Percentiles rank a stretch among this genome's conserved stretches.
phyloP scores from a whole-genome alignment of 164 flowering plant genomes.

The Vitis amurensis region DNA sequence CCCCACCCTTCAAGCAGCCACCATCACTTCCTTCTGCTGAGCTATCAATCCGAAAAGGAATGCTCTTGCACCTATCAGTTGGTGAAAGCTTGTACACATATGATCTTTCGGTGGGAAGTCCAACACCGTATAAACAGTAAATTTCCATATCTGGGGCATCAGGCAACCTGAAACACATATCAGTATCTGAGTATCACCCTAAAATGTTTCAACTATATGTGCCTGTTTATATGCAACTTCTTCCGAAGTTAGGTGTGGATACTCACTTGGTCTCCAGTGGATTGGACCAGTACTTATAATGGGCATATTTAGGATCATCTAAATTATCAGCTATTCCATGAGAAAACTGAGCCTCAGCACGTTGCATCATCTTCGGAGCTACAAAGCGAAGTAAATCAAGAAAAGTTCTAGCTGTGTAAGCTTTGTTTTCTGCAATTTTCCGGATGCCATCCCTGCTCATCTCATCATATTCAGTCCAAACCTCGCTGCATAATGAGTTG shows the following conservation, averaged over 20 bases:
- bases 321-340: constrained; percentile 79
- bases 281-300: constrained; percentile 85
- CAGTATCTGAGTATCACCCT: neutral
- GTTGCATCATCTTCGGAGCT: constrained; percentile 72
- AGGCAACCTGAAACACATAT: constrained; percentile 46
- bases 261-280: constrained; percentile 79
- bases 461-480: constrained; percentile 76
- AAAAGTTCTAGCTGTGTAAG: constrained; percentile 57
- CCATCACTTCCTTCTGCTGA: constrained; percentile 41
- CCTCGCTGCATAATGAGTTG: constrained; percentile 48
- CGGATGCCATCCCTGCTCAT: constrained; percentile 52
- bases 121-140: constrained; percentile 66
- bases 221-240: too few species aligned
- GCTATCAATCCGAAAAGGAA: constrained; percentile 68
- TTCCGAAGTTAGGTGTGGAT: neutral
- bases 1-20: constrained; percentile 57
- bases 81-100: constrained; percentile 65
- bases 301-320: constrained; percentile 65
- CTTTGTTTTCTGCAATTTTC: constrained; percentile 54
- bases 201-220: too few species aligned
- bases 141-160: constrained; percentile 85
- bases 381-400: constrained; percentile 57
- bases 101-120: constrained; percentile 78
- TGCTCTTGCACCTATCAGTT: constrained; percentile 50
- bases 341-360: constrained; percentile 71